A percentile compares a stretch with the other conserved stretches of the same genome.
Conservation (phyloP, 345 rosid genomes). For the Populus simonii region DNA sequence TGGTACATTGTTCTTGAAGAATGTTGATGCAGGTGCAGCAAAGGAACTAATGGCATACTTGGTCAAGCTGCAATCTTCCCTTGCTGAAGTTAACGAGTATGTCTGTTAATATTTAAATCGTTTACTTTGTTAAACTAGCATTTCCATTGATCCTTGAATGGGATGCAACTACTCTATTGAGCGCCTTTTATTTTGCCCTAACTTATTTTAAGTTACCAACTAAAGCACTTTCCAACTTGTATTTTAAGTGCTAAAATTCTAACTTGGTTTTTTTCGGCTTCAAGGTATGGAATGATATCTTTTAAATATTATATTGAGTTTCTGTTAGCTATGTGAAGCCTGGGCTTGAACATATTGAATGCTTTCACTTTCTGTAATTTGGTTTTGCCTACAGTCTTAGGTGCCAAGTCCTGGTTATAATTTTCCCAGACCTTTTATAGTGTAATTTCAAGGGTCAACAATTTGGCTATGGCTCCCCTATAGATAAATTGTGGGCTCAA, state of each 20-base stretch:
- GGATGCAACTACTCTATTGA: not conserved
- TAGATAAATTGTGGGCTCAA: no score
- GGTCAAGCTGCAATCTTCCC: conserved; percentile 75
- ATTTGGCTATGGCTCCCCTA: no score
- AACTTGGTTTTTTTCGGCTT: not conserved
- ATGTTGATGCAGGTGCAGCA: conserved; percentile 90
- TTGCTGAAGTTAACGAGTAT: conserved; percentile 76
- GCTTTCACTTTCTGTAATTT: not conserved
- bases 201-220: not conserved
- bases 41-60: conserved; percentile 85
- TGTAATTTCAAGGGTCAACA: no score
- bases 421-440: no score
- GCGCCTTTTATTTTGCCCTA: not conserved
- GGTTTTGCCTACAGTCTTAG: not conserved
- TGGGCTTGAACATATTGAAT: not conserved
- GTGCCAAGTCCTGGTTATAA: not conserved
- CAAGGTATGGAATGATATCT: not conserved
- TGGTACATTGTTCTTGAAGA: conserved; percentile 46
- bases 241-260: not conserved
- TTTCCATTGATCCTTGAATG: not conserved
- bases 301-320: not conserved
- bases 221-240: not conserved
- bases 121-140: not conserved
- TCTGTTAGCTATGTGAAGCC: not conserved
- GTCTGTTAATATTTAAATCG: conserved; percentile 18